A percentile compares a stretch with the other conserved stretches of the same genome.
These are phyloP conservation scores for Cladophialophora exuberans DNA, from an alignment of 2,329 filamentous ascomycete genomes.

Conservation along the genomic window DNA sequence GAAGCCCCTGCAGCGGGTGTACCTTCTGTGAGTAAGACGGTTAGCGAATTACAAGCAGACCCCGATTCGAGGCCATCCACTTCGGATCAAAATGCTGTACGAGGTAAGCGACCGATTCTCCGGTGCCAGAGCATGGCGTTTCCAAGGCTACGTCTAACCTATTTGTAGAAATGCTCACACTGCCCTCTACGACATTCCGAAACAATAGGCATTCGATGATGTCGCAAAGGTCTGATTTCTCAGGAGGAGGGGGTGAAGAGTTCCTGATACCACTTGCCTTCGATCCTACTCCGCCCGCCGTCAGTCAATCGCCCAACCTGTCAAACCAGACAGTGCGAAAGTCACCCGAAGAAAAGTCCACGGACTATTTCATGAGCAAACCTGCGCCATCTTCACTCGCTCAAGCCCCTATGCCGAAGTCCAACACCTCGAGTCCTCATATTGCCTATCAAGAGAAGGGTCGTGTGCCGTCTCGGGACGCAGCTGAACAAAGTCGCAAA, in stretches of 20 bases:
- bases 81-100: conserved; percentile 23
- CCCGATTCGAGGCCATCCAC: conserved; percentile 26
- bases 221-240: conserved; percentile 58
- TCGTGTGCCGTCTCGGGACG: conserved; percentile 49
- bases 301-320: conserved; percentile 53
- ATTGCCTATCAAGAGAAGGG: conserved; percentile 89
- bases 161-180: conserved; percentile 61
- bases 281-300: conserved; percentile 67
- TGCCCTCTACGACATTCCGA: conserved; percentile 77
- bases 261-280: conserved; percentile 78
- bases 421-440: conserved; percentile 66
- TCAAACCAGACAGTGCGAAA: conserved; percentile 44
- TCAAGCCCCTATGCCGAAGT: conserved; percentile 43
- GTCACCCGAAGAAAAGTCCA: conserved; percentile 54
- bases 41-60: conserved; percentile 29
- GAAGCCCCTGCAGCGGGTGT: conserved; percentile 22
- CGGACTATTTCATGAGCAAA: conserved; percentile 61
- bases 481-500: conserved; percentile 43
- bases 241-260: conserved; percentile 65
- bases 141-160: conserved; percentile 16
- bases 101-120: conserved; percentile 23
- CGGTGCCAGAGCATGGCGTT: neutral
- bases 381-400: conserved; percentile 30
- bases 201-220: conserved; percentile 75
- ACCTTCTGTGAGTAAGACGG: conserved; percentile 30